Evolutionary conservation across 2,329 filamentous ascomycete genomes (phyloP), one percentile per base, ranked within the genome.

Genomic region (Colletotrichum coccodes): DNA sequence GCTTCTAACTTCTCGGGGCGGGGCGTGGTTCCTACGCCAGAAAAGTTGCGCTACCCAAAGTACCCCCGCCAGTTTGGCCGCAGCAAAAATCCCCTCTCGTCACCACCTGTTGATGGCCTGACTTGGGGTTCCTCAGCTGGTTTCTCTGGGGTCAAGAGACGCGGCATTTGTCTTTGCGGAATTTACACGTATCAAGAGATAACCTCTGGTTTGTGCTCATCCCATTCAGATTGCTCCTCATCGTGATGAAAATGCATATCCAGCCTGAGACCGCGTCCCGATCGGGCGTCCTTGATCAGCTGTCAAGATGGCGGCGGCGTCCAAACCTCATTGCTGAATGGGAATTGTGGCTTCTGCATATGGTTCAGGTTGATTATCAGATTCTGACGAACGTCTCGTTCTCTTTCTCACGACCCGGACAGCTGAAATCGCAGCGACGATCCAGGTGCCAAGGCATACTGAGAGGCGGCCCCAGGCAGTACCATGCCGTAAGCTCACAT

Each of bases 71-170:
- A 56, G 34, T 56, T 42, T 9, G 34, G 30, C 30, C 50, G 18
- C n/a, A 18, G 28, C 30, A 18, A 34, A 53, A 26, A 36, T 38
- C 9, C 12, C 28, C 6, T 6, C 28, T 50, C 18, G 26, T 21
- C 18, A 8, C 5, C 7, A 4, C 8, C 28, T 50, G 28, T 9
- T 32, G 11, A 21, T 52, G 28, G 14, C 30, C 12, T 21, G 2
- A 8, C 2, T 8, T 11, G 21, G 3, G 14, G 16, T 9, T 18
- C 44, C 21, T 34, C n/a, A 16, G 21, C 32, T 18, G 18, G 34
- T 8, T 2, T 34, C 12, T 18, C 7, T 6, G 2, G 0, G 6
- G n/a, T n/a, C n/a, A n/a, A n/a, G n/a, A n/a, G n/a, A n/a, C n/a
- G n/a, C n/a, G n/a, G n/a, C n/a, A n/a, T n/a, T n/a, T n/a, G n/a